phyloP scores from a whole-genome alignment of 257 asterid genomes.

The Nyctanthes arbortristis region DNA sequence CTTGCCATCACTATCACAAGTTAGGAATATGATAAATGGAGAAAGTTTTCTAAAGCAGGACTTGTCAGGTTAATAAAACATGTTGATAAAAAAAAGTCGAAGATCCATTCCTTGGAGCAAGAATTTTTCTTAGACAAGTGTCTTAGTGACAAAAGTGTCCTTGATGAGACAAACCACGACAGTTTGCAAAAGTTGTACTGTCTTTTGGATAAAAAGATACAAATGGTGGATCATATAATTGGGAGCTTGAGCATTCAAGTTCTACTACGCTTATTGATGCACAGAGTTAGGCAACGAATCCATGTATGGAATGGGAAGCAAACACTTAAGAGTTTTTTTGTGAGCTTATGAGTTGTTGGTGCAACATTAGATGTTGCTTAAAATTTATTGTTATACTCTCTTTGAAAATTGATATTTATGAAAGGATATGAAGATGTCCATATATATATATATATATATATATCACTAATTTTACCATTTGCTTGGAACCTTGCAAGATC shows the following conservation, averaged over 20 bases:
- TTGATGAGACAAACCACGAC: conserved; percentile 19
- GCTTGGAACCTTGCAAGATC: no score
- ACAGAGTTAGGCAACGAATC: not conserved
- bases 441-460: no score
- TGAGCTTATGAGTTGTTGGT: no score
- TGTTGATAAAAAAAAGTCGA: conserved; percentile 37
- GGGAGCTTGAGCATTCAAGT: conserved; percentile 30
- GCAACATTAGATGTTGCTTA: no score
- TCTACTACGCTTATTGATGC: not conserved
- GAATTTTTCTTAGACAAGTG: conserved; percentile 37
- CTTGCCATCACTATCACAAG: conserved; percentile 32
- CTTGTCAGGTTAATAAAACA: conserved; percentile 41
- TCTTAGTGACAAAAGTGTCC: conserved; percentile 25
- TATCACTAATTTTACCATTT: no score
- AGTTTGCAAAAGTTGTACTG: conserved; percentile 35
- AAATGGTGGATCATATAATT: conserved; percentile 38
- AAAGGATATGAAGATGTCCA: no score
- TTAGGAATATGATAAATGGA: conserved; percentile 34
- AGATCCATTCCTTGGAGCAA: conserved; percentile 32
- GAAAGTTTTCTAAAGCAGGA: conserved; percentile 41
- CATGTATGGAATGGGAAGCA: conserved; percentile 35
- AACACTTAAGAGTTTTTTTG: conserved; percentile 5
- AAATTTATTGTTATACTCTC: no score
- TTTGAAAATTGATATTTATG: no score
- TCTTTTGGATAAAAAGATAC: conserved; percentile 46